A percentile compares a stretch with the other conserved stretches of the same genome.
phyloP scores from a whole-genome alignment of 2,329 filamentous ascomycete genomes.

The Penicillium sp. region DNA sequence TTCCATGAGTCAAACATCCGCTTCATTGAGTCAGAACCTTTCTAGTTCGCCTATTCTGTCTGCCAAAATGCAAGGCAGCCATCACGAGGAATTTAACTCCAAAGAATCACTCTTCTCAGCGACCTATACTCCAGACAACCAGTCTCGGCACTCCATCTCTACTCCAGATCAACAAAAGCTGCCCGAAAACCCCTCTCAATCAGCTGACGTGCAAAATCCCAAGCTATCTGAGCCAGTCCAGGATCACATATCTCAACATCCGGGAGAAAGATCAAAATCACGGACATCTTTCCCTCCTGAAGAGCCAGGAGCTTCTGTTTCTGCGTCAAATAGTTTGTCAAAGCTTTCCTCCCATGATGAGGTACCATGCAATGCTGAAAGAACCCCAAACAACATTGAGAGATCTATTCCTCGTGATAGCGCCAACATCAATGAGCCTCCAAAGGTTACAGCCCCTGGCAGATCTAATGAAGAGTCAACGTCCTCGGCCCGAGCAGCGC shows the following conservation, averaged over 20 bases:
- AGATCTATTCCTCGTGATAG: conserved; percentile 32
- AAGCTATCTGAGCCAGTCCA: conserved; percentile 27
- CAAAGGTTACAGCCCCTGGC: conserved; percentile 22
- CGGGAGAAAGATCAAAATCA: conserved; percentile 33
- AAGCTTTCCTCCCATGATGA: conserved; percentile 28
- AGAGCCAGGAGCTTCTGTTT: conserved; percentile 23
- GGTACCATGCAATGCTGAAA: conserved; percentile 25
- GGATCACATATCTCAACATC: conserved; percentile 21
- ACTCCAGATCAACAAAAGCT: conserved; percentile 24
- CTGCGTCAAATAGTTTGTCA: conserved; percentile 28
- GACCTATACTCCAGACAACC: conserved; percentile 21
- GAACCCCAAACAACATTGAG: conserved; percentile 25
- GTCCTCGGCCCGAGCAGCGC: conserved; percentile 42
- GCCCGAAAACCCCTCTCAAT: conserved; percentile 27
- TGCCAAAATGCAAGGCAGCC: conserved; percentile 26
- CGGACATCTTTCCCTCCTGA: conserved; percentile 29
- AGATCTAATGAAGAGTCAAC: conserved; percentile 33
- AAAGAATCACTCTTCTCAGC: conserved; percentile 19
- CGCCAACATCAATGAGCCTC: conserved; percentile 21
- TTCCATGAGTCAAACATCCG: conserved; percentile 30
- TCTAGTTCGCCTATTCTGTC: conserved; percentile 35
- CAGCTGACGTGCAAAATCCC: conserved; percentile 18
- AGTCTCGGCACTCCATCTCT: conserved; percentile 19
- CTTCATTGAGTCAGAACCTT: conserved; percentile 26
- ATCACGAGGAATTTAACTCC: conserved; percentile 27